Evolutionary conservation across 352 stramenopile species (phyloP).

Genomic region (Phytopythium kandeliae): DNA sequence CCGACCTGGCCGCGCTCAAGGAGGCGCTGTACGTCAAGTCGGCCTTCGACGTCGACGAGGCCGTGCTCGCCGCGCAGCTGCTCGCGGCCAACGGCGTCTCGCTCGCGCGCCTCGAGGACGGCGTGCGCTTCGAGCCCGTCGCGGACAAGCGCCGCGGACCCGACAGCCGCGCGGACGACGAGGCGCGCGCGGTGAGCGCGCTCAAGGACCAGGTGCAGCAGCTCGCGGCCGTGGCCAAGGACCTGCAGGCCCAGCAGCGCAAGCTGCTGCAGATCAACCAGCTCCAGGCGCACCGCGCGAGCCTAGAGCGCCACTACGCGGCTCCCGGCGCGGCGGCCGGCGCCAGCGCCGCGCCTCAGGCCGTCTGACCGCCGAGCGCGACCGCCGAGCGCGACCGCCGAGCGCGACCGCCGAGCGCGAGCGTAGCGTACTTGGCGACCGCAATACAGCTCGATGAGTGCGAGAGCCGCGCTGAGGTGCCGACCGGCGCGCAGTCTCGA

Average conservation of each 20-base stretch:
- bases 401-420: too few relatives aligned
- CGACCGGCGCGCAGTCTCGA: too few relatives aligned
- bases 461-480: too few relatives aligned
- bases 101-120: not conserved
- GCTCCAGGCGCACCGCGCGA: slow-evolving; percentile 1
- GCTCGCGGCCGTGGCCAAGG: slow-evolving; percentile 4
- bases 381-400: too few relatives aligned
- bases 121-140: slow-evolving; percentile 3
- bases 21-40: slow-evolving; percentile 7
- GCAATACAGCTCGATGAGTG: too few relatives aligned
- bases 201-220: slow-evolving; percentile 3
- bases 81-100: not conserved
- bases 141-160: not conserved
- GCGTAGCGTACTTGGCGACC: too few relatives aligned
- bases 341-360: not conserved
- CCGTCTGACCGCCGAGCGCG: too few relatives aligned
- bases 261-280: slow-evolving; percentile 5
- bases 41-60: slow-evolving; percentile 10
- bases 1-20: slow-evolving; percentile 6
- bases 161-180: not conserved
- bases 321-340: not conserved
- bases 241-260: slow-evolving; percentile 3
- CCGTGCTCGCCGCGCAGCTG: not conserved
- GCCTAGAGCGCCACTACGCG: slow-evolving; percentile 3
- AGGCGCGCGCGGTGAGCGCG: not conserved